Conservation (phyloP, 208 protist species). For the Kentomonas sorsogonicus region DNA sequence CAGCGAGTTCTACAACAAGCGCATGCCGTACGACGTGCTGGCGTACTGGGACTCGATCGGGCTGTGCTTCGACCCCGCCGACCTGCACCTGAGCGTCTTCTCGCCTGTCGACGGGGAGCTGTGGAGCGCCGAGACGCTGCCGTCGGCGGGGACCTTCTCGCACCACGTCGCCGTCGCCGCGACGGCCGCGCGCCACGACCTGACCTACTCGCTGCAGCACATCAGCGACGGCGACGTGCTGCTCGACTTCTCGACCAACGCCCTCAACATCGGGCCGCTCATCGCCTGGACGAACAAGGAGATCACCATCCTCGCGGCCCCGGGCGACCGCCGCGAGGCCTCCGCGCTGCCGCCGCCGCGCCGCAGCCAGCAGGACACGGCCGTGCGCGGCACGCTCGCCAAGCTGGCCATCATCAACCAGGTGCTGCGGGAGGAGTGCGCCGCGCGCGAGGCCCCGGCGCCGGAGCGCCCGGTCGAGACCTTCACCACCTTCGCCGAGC, state of each 20-base stretch:
- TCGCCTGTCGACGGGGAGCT: conserved; percentile 64
- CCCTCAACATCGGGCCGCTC: conserved; percentile 43
- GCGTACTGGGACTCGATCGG: conserved; percentile 40
- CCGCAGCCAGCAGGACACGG: conserved; percentile 33
- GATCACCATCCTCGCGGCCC: conserved; percentile 50
- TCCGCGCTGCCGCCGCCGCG: conserved; percentile 45
- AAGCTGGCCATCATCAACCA: conserved; percentile 54
- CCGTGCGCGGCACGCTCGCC: conserved; percentile 38
- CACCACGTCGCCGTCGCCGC: conserved; percentile 46
- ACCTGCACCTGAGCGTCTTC: conserved; percentile 48
- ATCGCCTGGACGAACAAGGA: conserved; percentile 50
- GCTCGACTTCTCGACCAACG: conserved; percentile 55
- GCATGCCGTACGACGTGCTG: conserved; percentile 45
- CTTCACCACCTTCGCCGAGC: conserved; percentile 54
- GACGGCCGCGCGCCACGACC: conserved; percentile 48
- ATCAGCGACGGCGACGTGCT: conserved; percentile 53
- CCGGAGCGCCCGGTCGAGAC: conserved; percentile 28
- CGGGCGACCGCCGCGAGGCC: conserved; percentile 28
- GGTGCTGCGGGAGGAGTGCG: conserved; percentile 28
- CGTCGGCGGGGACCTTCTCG: conserved; percentile 17
- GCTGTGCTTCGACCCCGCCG: conserved; percentile 32
- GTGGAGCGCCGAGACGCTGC: conserved; percentile 19
- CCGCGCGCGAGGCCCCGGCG: conserved; percentile 12
- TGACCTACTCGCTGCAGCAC: conserved; percentile 63
- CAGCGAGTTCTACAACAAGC: conserved; percentile 55